Conservation (phyloP, 1,139 yeast species). For the Zygotorulaspora mrakii region DNA sequence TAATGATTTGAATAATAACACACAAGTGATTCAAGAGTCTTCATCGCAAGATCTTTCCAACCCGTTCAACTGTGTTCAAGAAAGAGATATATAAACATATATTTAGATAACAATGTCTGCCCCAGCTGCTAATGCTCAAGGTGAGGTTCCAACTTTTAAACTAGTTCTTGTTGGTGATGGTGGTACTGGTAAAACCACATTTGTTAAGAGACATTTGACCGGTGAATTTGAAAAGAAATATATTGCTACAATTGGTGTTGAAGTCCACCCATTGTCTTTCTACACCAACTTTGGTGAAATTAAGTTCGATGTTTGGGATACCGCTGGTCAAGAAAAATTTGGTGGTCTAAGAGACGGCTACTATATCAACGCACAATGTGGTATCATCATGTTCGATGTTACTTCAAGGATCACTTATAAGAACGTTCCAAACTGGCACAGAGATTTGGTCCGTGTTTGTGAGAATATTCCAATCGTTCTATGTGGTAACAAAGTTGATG, state of each 20-base stretch:
- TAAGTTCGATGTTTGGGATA: constrained; percentile 99
- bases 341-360: constrained; percentile 99
- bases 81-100: constrained; percentile 2
- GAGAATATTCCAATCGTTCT: constrained; percentile 98
- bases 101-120: constrained; percentile 29
- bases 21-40: not conserved
- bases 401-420: constrained; percentile 99
- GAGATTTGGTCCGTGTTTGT: constrained; percentile 98
- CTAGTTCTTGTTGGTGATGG: constrained; percentile 99
- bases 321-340: constrained; percentile 99
- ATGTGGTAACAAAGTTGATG: constrained; percentile 99
- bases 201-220: constrained; percentile 98
- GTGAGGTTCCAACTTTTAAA: constrained; percentile 93
- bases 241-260: constrained; percentile 99
- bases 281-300: constrained; percentile 98
- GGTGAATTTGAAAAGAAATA: constrained; percentile 99
- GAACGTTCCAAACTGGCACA: constrained; percentile 99
- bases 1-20: constrained; percentile 5
- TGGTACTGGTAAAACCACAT: constrained; percentile 99
- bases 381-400: constrained; percentile 99
- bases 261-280: constrained; percentile 97
- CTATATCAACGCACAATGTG: constrained; percentile 99
- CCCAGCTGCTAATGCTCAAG: constrained; percentile 22
- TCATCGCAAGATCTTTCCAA: not conserved
- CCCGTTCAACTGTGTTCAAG: constrained; percentile 2